Conservation (phyloP, 2,329 filamentous ascomycete species). For the Monosporascus cannonballus region DNA sequence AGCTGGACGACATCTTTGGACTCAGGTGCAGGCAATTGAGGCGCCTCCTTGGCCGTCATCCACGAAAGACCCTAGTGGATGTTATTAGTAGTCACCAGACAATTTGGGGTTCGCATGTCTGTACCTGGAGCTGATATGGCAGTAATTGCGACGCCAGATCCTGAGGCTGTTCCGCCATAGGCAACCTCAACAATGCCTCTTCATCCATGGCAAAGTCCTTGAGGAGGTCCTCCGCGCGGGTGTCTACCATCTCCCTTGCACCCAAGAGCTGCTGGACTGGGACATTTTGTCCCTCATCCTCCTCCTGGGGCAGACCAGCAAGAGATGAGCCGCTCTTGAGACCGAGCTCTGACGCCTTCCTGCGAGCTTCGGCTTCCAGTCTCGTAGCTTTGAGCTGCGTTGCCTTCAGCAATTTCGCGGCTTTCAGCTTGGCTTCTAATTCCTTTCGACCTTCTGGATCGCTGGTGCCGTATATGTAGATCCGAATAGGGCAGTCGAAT, state of each 20-base stretch:
- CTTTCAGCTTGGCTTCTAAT: conserved; percentile 57
- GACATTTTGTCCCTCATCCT: conserved; percentile 29
- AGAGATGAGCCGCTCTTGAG: conserved; percentile 33
- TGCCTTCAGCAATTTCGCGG: conserved; percentile 56
- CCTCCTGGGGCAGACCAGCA: conserved; percentile 22
- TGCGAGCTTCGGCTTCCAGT: conserved; percentile 46
- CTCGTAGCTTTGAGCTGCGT: conserved; percentile 50
- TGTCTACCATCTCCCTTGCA: conserved; percentile 61
- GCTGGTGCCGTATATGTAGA: conserved; percentile 64
- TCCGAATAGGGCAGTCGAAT: conserved; percentile 66
- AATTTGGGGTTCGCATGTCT: conserved; percentile 5
- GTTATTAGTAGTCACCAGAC: background rate
- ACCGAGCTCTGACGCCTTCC: conserved; percentile 31
- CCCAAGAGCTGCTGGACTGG: conserved; percentile 59
- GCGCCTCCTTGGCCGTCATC: conserved; percentile 72
- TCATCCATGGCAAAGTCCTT: conserved; percentile 69
- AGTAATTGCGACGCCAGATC: conserved; percentile 62
- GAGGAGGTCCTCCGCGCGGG: conserved; percentile 58
- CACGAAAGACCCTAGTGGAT: conserved; percentile 66
- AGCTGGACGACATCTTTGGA: conserved; percentile 65
- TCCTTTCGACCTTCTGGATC: conserved; percentile 43
- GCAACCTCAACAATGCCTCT: conserved; percentile 63
- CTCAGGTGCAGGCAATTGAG: conserved; percentile 52
- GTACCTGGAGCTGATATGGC: conserved; percentile 67
- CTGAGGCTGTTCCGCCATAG: conserved; percentile 62